phyloP scores from a whole-genome alignment of 371 early-diverging fungal genomes.

The Pancytospora philotis region DNA sequence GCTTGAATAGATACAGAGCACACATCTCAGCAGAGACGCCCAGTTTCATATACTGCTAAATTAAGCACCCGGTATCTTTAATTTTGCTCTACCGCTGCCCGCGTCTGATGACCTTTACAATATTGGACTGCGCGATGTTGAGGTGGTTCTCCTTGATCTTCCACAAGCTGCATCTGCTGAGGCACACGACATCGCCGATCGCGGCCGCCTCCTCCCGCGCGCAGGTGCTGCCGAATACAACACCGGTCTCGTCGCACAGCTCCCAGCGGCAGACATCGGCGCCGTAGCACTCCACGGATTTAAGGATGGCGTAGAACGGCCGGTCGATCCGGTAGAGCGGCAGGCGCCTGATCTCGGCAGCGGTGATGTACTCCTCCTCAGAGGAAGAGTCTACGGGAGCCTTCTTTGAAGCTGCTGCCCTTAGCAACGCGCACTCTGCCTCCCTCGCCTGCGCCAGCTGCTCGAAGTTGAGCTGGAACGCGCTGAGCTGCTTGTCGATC shows the following conservation, averaged over 20 bases:
- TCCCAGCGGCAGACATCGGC: neutral
- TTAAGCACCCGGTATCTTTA: neutral
- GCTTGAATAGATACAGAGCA: slow-evolving; percentile 18
- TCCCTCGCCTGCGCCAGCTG: neutral
- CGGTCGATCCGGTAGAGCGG: neutral
- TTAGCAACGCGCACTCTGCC: no score
- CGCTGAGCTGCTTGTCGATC: neutral
- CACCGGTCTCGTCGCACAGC: slow-evolving; percentile 1
- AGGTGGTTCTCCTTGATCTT: slow-evolving; percentile 2
- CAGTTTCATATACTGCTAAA: neutral
- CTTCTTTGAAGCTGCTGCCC: no score
- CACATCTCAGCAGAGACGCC: neutral
- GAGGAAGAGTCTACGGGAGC: no score
- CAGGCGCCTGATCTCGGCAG: neutral
- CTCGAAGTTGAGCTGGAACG: neutral
- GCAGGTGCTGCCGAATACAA: neutral
- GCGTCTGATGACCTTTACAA: neutral
- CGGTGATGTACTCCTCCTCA: neutral
- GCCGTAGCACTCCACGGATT: slow-evolving; percentile 1
- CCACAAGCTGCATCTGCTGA: neutral
- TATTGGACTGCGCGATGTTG: neutral
- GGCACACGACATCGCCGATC: neutral
- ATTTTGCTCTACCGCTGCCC: neutral
- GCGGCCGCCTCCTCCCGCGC: neutral
- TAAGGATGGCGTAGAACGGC: neutral